Conservation (phyloP, 768 basidiomycete species). For the Clitopilus passeckerianus region DNA sequence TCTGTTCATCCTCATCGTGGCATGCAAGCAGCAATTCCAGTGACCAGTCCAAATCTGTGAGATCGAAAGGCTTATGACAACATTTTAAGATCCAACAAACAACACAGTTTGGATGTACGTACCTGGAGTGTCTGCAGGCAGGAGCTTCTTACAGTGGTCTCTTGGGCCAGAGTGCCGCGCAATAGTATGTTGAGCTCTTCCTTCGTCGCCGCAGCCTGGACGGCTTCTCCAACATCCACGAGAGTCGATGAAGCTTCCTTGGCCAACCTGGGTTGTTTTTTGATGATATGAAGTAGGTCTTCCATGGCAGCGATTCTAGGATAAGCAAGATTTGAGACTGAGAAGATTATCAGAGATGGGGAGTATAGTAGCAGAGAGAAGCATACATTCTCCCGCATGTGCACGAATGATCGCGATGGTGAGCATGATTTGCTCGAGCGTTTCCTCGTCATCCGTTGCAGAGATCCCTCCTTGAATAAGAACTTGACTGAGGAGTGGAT, state of each 20-base stretch:
- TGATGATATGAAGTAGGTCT: slow-evolving; percentile 67
- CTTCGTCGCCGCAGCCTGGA: slow-evolving; percentile 54
- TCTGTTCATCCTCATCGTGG: slow-evolving; percentile 86
- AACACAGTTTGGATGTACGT: not conserved
- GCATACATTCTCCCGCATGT: slow-evolving; percentile 71
- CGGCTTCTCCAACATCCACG: slow-evolving; percentile 75
- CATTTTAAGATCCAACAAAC: slow-evolving; percentile 2
- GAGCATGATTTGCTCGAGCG: slow-evolving; percentile 74
- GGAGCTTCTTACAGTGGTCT: slow-evolving; percentile 82
- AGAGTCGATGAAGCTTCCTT: slow-evolving; percentile 83
- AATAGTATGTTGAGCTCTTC: slow-evolving; percentile 68
- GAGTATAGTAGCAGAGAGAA: not conserved
- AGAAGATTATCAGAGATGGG: not conserved
- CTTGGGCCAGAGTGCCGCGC: slow-evolving; percentile 74
- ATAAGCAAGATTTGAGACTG: slow-evolving; percentile 69
- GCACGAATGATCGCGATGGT: slow-evolving; percentile 65
- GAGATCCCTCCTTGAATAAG: slow-evolving; percentile 65
- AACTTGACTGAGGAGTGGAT: slow-evolving; percentile 70
- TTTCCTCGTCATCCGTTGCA: slow-evolving; percentile 64
- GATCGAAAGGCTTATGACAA: slow-evolving; percentile 71
- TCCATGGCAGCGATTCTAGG: slow-evolving; percentile 70
- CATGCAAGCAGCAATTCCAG: slow-evolving; percentile 83
- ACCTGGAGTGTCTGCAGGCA: slow-evolving; percentile 92
- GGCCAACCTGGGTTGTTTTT: slow-evolving; percentile 71
- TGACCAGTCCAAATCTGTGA: slow-evolving; percentile 93